Evolutionary conservation across 2,329 filamentous ascomycete species (phyloP).

Genomic region (Arthroderma uncinatum): DNA sequence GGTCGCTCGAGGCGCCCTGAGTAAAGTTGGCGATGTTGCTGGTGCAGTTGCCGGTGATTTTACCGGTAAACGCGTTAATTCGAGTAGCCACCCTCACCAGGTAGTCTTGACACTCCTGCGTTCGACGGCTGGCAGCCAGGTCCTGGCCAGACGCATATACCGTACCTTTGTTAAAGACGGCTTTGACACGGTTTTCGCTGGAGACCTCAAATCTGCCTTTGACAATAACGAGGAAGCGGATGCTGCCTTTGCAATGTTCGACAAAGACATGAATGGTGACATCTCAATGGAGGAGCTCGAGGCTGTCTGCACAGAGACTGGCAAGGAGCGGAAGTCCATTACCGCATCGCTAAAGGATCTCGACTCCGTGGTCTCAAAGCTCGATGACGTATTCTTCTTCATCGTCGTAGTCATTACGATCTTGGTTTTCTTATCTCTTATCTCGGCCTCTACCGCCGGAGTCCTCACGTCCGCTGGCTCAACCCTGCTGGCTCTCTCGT

Average conservation of each 20-base stretch:
- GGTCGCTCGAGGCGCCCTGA: slow-evolving; percentile 63
- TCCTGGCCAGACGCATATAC: slow-evolving; percentile 77
- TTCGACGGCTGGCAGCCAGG: slow-evolving; percentile 62
- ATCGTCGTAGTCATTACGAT: slow-evolving; percentile 70
- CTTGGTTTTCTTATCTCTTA: slow-evolving; percentile 77
- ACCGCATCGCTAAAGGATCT: slow-evolving; percentile 89
- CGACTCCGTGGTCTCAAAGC: slow-evolving; percentile 81
- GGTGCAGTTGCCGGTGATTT: slow-evolving; percentile 84
- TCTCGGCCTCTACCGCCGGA: slow-evolving; percentile 80
- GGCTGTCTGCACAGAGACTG: slow-evolving; percentile 85
- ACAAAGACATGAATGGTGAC: slow-evolving; percentile 93
- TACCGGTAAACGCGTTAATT: slow-evolving; percentile 59
- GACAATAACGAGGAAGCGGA: slow-evolving; percentile 75
- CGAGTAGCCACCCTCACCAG: slow-evolving; percentile 68
- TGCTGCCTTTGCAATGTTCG: slow-evolving; percentile 81
- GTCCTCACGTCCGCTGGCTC: slow-evolving; percentile 85
- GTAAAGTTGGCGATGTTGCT: slow-evolving; percentile 73
- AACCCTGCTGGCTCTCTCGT: slow-evolving; percentile 75
- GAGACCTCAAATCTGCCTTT: slow-evolving; percentile 70
- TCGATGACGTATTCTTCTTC: slow-evolving; percentile 81
- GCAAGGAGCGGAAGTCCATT: slow-evolving; percentile 88
- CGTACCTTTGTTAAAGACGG: slow-evolving; percentile 69
- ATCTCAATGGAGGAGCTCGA: slow-evolving; percentile 94
- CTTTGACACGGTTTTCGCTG: slow-evolving; percentile 62
- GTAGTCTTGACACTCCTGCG: slow-evolving; percentile 69